Percentiles rank a stretch among this genome's conserved stretches.
These are phyloP conservation scores for Chimonanthus praecox DNA, from an alignment of 164 flowering plant species.

Conservation along the genomic window DNA sequence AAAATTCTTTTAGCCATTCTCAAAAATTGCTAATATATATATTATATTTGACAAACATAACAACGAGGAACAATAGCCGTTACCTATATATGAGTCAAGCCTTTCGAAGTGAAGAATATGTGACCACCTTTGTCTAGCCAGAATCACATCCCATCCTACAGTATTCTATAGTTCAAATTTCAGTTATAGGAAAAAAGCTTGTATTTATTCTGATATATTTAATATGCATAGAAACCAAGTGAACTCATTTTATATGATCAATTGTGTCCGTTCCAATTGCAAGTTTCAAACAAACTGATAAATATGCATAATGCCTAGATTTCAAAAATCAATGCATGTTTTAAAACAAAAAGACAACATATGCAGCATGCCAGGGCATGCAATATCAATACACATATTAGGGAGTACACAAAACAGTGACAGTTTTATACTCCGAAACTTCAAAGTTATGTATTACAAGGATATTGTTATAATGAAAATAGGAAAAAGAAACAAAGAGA, in stretches of 20 bases:
- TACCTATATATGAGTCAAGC: conserved; percentile 64
- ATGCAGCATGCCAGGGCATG: no score
- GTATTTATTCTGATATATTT: background rate
- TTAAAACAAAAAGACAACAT: no score
- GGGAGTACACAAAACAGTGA: no score
- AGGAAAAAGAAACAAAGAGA: no score
- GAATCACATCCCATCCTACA: conserved; percentile 57
- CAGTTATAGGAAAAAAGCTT: conserved; percentile 6
- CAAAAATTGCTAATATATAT: background rate
- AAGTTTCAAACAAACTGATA: no score
- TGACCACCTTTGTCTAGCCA: conserved; percentile 65
- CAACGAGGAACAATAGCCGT: background rate
- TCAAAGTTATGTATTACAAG: no score
- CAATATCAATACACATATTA: no score
- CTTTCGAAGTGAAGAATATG: conserved; percentile 55
- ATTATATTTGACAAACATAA: background rate
- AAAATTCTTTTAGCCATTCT: background rate
- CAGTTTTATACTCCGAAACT: no score
- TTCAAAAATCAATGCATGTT: no score
- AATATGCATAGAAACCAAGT: background rate
- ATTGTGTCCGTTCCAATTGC: no score
- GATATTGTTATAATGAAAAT: no score
- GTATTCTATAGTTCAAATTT: conserved; percentile 47
- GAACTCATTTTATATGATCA: background rate
- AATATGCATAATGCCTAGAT: no score